Base-by-base conservation (phyloP, 1,284 basidiomycete genomes). In the Pisolithus thermaeus region DNA sequence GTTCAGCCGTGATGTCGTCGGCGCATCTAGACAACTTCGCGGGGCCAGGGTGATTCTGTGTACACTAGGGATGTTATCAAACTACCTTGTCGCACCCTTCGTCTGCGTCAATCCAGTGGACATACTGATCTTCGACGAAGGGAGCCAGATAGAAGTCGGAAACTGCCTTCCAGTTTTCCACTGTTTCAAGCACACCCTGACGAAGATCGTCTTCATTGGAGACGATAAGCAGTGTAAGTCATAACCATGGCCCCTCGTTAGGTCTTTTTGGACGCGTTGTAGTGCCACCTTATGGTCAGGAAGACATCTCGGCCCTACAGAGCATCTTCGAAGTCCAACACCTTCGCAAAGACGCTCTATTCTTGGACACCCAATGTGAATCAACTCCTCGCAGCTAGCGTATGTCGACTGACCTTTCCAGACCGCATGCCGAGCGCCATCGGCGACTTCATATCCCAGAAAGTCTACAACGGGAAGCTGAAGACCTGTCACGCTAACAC, bases 371-470 rank as follows among this genome's bases (percentile, higher is more conserved):
- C 0, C 75, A 77, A 55, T 80, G 78, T 79, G 69, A 59, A 3
- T 44, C 5, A 7, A 47, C 35, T n/a, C 40, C 20, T 4, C 9
- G n/a, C 32, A 35, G 8, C 20, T n/a, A n/a, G 7, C 3, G 1
- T n/a, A 35, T 45, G 16, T n/a, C 43, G 28, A 9, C 40, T 20
- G 41, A 42, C 16, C 11, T 27, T 18, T 11, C 20, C 50, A 80
- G 85, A 87, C 55, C 80, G 85, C 7, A 84, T 88, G 83, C 85
- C 85, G 48, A 74, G 76, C 43, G 74, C 81, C 56, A 79, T 86
- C 69, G 84, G 84, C 35, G 61, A 73, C 12, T 79, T 84, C 50
- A 82, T 88, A 25, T 87, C 84, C n/a, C 56, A 72, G 46, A 65
- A 69, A 40, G 72, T 87, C 7, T 87, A 89, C 73, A 68, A 80